phyloP scores from a whole-genome alignment of 83 land plant genomes.

The Picea engelmannii region DNA sequence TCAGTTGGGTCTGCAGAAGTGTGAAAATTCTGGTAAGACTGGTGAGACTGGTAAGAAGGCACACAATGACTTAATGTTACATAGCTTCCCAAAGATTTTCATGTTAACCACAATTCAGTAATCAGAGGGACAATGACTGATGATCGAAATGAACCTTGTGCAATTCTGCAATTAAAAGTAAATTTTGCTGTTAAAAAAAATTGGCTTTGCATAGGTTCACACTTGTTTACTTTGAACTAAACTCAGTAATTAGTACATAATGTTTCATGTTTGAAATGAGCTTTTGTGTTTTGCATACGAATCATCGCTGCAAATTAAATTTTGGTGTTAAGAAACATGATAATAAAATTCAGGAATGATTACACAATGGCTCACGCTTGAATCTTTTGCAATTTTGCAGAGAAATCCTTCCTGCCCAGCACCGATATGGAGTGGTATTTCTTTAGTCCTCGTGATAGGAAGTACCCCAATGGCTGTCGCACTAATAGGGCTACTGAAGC shows the following conservation, averaged over 20 bases:
- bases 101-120: too few relatives aligned
- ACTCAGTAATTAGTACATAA: neutral
- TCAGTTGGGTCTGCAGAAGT: neutral
- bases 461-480: slow-evolving; percentile 67
- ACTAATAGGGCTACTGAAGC: slow-evolving; percentile 59
- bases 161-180: too few relatives aligned
- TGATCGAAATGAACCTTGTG: too few relatives aligned
- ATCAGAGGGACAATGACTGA: too few relatives aligned
- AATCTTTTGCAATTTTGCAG: slow-evolving; percentile 16
- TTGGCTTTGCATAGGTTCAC: too few relatives aligned
- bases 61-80: neutral
- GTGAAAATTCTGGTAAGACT: neutral
- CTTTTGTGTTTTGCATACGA: neutral
- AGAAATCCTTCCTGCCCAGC: slow-evolving; percentile 14
- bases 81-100: neutral
- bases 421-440: slow-evolving; percentile 58
- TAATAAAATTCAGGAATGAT: too few relatives aligned
- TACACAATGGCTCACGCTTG: neutral
- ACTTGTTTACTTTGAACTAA: too few relatives aligned
- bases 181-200: too few relatives aligned
- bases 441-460: slow-evolving; percentile 60
- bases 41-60: neutral
- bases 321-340: neutral
- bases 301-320: neutral
- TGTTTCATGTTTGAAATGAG: neutral